Base-by-base conservation (phyloP, 768 basidiomycete genomes). In the Lactarius hengduanensis region DNA sequence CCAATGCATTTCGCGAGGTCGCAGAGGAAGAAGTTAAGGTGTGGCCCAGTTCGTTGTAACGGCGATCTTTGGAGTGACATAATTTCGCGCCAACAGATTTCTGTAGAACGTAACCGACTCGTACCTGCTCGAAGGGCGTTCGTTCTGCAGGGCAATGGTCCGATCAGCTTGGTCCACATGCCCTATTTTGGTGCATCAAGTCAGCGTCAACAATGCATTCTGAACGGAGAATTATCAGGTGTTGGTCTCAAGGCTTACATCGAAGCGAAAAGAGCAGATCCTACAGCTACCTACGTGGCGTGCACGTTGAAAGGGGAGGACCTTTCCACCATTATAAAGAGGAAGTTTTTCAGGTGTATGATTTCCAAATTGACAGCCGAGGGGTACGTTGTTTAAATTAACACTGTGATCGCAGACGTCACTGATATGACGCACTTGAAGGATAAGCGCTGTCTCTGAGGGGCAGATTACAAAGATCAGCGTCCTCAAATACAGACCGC, bases 181-280 rank as follows among this genome's bases (percentile, higher is more conserved):
- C 75, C 78, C 9, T 69, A 72, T 63, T 80, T 81, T 72, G 66
- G 79, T 61, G 74, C 73, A 50, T 77, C 73, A 22, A 79, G 77
- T 67, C 70, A 73, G 53, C 78, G 79, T 47, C 71, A 70, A 47
- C 81, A 82, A 70, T 71, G 79, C 38, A 79, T 82, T 54, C 54
- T 80, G 41, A 74, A 71, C 26, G 78, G 68, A 10, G 72, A 76
- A 36, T 57, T 78, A 26, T 70, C 73, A 26, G 60, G 68, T 20
- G 34, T 64, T 9, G 69, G 61, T n/a, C 61, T 60, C 56, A 55
- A 59, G 57, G 47, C 61, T 15, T 74, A 75, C 59, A 36, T 61
- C 13, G 62, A 60, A 18, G 71, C 69, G 34, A 69, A 69, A 59
- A 57, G 20, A 36, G 61, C 41, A 30, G 71, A 69, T 64, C 70